phyloP scores from a whole-genome alignment of 352 stramenopile species.

The Globisporangium barbulae region DNA sequence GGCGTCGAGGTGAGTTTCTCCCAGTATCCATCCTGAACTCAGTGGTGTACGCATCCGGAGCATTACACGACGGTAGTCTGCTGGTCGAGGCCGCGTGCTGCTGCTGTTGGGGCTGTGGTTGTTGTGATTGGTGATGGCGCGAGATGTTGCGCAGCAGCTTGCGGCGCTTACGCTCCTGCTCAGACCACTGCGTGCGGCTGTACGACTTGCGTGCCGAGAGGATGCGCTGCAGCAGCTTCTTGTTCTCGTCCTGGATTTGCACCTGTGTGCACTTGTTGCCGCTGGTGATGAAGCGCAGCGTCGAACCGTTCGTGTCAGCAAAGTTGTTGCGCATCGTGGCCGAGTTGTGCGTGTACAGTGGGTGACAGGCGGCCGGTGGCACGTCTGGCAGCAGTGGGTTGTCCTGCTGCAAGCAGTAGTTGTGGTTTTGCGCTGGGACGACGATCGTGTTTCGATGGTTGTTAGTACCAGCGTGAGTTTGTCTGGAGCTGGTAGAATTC shows the following conservation, averaged over 20 bases:
- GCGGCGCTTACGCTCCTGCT: slow-evolving; percentile 38
- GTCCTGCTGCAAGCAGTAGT: neutral
- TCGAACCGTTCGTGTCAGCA: slow-evolving; percentile 34
- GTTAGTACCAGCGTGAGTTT: neutral
- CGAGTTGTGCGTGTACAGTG: slow-evolving; percentile 39
- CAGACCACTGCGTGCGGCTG: slow-evolving; percentile 30
- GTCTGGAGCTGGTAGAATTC: neutral
- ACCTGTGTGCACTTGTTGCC: slow-evolving; percentile 29
- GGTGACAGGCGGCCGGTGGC: slow-evolving; percentile 33
- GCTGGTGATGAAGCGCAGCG: slow-evolving; percentile 17
- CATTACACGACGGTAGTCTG: slow-evolving; percentile 15
- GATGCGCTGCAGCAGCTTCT: slow-evolving; percentile 44
- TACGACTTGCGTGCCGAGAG: slow-evolving; percentile 41
- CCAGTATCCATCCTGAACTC: too few species aligned
- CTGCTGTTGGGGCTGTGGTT: too few species aligned
- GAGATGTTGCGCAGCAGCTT: slow-evolving; percentile 44
- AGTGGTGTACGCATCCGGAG: neutral
- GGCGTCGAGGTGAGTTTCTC: neutral
- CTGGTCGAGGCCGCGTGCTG: slow-evolving; percentile 13
- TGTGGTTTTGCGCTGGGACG: slow-evolving; percentile 6
- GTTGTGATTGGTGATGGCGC: too few species aligned
- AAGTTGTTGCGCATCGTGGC: slow-evolving; percentile 54
- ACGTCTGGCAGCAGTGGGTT: slow-evolving; percentile 20
- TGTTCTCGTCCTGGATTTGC: slow-evolving; percentile 51
- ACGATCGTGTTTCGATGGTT: slow-evolving; percentile 23